Percentiles rank a stretch among this genome's conserved stretches.
phyloP scores from a whole-genome alignment of 2,329 filamentous ascomycete genomes.

The Ilyonectria destructans region DNA sequence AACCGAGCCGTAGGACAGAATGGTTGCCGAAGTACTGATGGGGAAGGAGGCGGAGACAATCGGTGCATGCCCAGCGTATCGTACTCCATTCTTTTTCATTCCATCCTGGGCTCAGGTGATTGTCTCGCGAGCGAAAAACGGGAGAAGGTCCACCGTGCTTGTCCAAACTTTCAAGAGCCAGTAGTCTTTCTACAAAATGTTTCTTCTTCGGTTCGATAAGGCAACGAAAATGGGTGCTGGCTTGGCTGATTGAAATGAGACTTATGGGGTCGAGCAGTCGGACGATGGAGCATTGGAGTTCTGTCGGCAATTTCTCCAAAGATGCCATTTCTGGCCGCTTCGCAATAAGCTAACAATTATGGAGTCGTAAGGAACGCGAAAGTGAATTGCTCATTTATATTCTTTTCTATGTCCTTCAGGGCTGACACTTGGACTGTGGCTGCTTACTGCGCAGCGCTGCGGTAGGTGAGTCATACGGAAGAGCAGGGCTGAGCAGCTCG shows the following conservation, averaged over 20 bases:
- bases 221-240: constrained; percentile 26
- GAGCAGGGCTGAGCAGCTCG: too few species aligned
- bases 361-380: too few species aligned
- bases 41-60: constrained; percentile 35
- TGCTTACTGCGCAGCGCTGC: too few species aligned
- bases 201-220: constrained; percentile 29
- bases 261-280: constrained; percentile 37
- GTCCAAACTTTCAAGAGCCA: constrained; percentile 12
- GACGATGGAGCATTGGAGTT: constrained; percentile 36
- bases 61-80: constrained; percentile 37
- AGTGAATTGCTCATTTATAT: too few species aligned
- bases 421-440: too few species aligned
- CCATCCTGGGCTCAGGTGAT: constrained; percentile 11
- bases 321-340: neutral
- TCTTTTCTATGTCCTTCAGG: too few species aligned
- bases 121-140: constrained; percentile 10
- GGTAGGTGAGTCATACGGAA: too few species aligned
- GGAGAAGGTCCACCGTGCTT: constrained; percentile 26
- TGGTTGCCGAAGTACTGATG: constrained; percentile 34
- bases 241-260: constrained; percentile 36
- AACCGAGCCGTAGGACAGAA: constrained; percentile 15
- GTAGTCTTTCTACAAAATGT: constrained; percentile 30
- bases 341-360: too few species aligned
- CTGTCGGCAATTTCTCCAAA: constrained; percentile 21
- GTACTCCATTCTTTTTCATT: neutral